phyloP scores from a whole-genome alignment of 768 basidiomycete genomes.

The Hypsizygus marmoreus region DNA sequence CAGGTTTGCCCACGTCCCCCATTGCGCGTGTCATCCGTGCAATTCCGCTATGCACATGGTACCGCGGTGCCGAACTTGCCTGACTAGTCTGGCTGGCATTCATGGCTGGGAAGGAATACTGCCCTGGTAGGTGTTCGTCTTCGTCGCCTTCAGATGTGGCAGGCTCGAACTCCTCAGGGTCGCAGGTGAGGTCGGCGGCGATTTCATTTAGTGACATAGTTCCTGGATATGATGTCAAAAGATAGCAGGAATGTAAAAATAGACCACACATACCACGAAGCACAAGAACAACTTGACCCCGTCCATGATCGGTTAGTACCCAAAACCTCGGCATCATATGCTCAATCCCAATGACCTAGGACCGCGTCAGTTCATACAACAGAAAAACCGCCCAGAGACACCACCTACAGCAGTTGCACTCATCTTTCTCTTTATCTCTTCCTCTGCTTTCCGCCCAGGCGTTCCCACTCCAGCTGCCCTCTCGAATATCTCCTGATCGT shows the following conservation, averaged over 20 bases:
- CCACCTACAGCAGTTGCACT: conserved; percentile 51
- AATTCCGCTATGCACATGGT: conserved; percentile 82
- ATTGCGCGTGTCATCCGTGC: conserved; percentile 76
- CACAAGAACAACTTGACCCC: conserved; percentile 75
- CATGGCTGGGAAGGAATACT: conserved; percentile 37
- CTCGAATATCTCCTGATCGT: conserved; percentile 84
- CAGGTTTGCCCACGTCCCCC: conserved; percentile 76
- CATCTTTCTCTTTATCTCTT: conserved; percentile 43
- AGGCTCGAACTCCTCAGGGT: conserved; percentile 66
- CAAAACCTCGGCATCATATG: conserved; percentile 82
- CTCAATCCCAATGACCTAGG: conserved; percentile 60
- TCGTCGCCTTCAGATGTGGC: conserved; percentile 43
- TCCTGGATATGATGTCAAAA: conserved; percentile 35
- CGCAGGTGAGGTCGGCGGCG: conserved; percentile 83
- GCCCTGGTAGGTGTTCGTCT: conserved; percentile 34
- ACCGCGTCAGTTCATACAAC: background rate
- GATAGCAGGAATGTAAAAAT: background rate
- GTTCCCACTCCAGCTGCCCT: conserved; percentile 45
- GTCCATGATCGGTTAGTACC: conserved; percentile 80
- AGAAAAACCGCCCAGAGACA: background rate
- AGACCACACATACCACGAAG: conserved; percentile 51
- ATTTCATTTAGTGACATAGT: conserved; percentile 89
- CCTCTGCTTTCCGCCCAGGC: conserved; percentile 27
- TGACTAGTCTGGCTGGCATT: conserved; percentile 21
- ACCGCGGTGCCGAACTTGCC: conserved; percentile 29